These are phyloP conservation scores for Cubamyces sp. DNA, from an alignment of 768 basidiomycete species.

Conservation along the genomic window DNA sequence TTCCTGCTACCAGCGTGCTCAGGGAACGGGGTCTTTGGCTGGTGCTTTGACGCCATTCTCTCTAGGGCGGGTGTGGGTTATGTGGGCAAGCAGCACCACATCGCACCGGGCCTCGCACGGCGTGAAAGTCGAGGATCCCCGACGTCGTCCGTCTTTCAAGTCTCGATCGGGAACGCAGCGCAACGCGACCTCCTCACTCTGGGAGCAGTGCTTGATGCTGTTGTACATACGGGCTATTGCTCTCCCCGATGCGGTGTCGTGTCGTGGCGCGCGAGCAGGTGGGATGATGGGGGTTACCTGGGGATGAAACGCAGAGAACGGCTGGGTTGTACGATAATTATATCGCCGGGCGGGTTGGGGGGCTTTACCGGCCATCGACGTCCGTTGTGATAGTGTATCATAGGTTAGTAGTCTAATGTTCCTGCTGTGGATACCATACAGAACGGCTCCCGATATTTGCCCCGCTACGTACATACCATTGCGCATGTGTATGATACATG, in stretches of 20 bases:
- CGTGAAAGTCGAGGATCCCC: constrained; percentile 14
- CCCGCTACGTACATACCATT: no score
- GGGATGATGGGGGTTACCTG: constrained; percentile 4
- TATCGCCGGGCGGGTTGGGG: background rate
- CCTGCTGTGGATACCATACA: no score
- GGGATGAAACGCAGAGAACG: constrained; percentile 5
- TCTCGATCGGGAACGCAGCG: constrained; percentile 25
- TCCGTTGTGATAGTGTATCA: no score
- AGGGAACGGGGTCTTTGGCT: no score
- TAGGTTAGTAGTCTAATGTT: no score
- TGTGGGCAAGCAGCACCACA: background rate
- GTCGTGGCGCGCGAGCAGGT: background rate
- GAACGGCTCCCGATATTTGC: no score
- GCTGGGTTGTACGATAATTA: constrained; percentile 10
- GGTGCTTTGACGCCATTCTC: no score
- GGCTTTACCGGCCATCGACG: background rate
- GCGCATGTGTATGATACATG: no score
- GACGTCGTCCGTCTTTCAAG: constrained; percentile 6
- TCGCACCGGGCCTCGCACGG: constrained; percentile 15
- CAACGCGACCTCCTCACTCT: constrained; percentile 13
- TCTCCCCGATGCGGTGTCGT: background rate
- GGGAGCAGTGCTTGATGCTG: background rate
- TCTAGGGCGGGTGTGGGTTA: no score
- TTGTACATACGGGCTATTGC: background rate
- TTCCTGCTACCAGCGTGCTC: no score